Evolutionary conservation across 2,329 filamentous ascomycete species (phyloP).

Genomic region (Aureobasidium sp.): DNA sequence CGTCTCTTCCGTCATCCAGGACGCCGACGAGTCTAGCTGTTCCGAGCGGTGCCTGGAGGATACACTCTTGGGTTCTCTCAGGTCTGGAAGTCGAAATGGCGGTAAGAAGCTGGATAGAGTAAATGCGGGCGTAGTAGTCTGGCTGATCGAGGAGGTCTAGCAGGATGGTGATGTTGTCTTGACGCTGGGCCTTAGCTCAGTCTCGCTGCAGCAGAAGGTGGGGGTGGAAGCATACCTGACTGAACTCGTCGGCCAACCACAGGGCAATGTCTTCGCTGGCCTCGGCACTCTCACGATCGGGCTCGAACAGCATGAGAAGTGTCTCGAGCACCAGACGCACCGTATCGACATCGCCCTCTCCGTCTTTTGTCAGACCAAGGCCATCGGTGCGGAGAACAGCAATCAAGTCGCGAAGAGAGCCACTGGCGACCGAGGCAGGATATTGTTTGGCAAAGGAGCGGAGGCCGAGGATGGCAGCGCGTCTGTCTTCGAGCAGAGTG

Average conservation of each 20-base stretch:
- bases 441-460: slow-evolving; percentile 96
- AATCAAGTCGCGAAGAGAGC: slow-evolving; percentile 83
- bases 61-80: slow-evolving; percentile 89
- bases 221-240: slow-evolving; percentile 53
- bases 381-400: slow-evolving; percentile 73
- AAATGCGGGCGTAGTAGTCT: slow-evolving; percentile 68
- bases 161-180: slow-evolving; percentile 90
- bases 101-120: slow-evolving; percentile 80
- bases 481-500: slow-evolving; percentile 87
- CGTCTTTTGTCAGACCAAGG: slow-evolving; percentile 27
- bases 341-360: slow-evolving; percentile 71
- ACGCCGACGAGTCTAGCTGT: slow-evolving; percentile 78
- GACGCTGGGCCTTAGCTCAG: slow-evolving; percentile 58
- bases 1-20: slow-evolving; percentile 79
- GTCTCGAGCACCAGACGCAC: slow-evolving; percentile 94
- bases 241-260: slow-evolving; percentile 97
- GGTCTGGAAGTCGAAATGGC: slow-evolving; percentile 80
- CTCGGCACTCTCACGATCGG: slow-evolving; percentile 63
- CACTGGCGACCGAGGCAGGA: slow-evolving; percentile 90
- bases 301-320: slow-evolving; percentile 82
- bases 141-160: slow-evolving; percentile 79
- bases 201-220: slow-evolving; percentile 18
- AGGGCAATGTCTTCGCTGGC: slow-evolving; percentile 92
- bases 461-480: slow-evolving; percentile 84
- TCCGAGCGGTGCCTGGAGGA: slow-evolving; percentile 80